These are phyloP conservation scores for Thielaviopsis populi DNA, from an alignment of 2,329 filamentous ascomycete genomes.

Conservation along the genomic window DNA sequence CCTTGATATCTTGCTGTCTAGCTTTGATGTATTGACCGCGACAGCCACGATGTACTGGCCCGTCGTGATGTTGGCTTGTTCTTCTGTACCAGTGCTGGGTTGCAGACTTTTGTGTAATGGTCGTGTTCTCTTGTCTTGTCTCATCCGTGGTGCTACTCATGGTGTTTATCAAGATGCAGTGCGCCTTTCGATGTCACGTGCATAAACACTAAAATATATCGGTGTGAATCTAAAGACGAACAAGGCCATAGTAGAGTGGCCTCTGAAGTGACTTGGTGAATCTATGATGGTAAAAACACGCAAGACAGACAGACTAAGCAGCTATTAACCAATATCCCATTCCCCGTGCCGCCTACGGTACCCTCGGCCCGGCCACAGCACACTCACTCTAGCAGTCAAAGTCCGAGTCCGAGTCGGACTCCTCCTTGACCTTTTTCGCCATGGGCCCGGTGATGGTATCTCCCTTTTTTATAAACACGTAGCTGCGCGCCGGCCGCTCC, in stretches of 20 bases:
- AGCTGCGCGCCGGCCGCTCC: constrained; percentile 38
- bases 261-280: neutral
- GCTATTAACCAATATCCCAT: neutral
- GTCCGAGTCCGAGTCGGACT: constrained; percentile 21
- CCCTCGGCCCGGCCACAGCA: too few relatives aligned
- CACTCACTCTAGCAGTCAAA: neutral
- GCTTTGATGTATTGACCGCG: constrained; percentile 1
- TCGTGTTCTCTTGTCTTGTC: too few relatives aligned
- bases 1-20: neutral
- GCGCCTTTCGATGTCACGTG: too few relatives aligned
- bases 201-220: too few relatives aligned
- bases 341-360: neutral
- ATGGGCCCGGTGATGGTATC: constrained; percentile 26
- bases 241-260: neutral
- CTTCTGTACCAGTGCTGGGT: too few relatives aligned
- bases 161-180: too few relatives aligned
- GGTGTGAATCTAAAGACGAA: neutral
- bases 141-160: too few relatives aligned
- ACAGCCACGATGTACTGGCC: neutral
- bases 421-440: constrained; percentile 24
- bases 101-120: too few relatives aligned
- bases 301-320: neutral
- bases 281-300: neutral
- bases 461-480: constrained; percentile 45
- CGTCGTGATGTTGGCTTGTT: neutral